Evolutionary conservation across 2,329 filamentous ascomycete species (phyloP).

Genomic region (Fusarium euwallaceae): DNA sequence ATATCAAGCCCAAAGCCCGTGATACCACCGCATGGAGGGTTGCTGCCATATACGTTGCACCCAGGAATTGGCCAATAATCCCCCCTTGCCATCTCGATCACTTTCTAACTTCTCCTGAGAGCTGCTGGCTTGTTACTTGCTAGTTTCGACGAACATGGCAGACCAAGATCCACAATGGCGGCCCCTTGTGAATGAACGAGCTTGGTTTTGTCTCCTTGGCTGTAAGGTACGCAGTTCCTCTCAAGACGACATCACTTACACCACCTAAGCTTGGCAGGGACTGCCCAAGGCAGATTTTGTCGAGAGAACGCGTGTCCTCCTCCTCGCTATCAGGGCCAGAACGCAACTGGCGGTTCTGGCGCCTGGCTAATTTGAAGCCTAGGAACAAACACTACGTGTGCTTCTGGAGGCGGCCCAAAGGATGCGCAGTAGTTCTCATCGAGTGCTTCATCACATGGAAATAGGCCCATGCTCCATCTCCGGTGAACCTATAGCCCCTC

Average conservation of each 20-base stretch:
- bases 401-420: neutral
- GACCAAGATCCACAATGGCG: neutral
- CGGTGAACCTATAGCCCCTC: conserved; percentile 5
- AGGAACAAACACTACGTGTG: neutral
- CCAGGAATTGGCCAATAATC: neutral
- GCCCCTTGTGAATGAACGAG: no score
- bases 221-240: neutral
- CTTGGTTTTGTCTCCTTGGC: neutral
- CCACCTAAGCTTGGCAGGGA: neutral
- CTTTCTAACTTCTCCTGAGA: neutral
- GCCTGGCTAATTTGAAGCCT: neutral
- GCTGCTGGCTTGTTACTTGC: neutral
- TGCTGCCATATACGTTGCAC: neutral
- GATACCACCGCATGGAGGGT: neutral
- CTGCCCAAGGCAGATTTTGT: neutral
- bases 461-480: conserved; percentile 2
- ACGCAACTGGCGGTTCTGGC: neutral
- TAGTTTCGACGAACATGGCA: neutral
- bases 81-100: neutral
- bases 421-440: conserved; percentile 7
- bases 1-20: neutral
- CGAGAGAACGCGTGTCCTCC: neutral
- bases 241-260: neutral
- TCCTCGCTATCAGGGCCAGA: neutral
- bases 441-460: conserved; percentile 18